phyloP scores from a whole-genome alignment of 1,284 basidiomycete species.

The Cryptococcus sp. region DNA sequence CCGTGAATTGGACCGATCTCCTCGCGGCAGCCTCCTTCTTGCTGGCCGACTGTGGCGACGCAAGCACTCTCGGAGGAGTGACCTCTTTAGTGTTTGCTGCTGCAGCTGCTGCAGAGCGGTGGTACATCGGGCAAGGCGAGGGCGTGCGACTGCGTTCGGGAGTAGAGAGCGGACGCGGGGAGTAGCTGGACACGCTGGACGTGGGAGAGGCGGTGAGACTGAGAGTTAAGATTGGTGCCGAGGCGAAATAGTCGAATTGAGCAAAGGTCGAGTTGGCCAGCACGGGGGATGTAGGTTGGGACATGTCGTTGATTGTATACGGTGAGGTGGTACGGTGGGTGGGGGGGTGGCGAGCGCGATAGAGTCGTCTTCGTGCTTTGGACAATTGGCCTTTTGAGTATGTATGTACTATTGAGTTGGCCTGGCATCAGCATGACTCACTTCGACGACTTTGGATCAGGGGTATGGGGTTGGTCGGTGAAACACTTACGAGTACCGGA shows the following conservation, averaged over 20 bases:
- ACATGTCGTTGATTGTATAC: constrained; percentile 4
- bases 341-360: too few relatives aligned
- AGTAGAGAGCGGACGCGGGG: constrained; percentile 7
- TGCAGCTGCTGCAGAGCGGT: neutral
- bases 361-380: too few relatives aligned
- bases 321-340: too few relatives aligned
- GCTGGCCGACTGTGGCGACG: constrained; percentile 6
- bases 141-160: constrained; percentile 9
- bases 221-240: constrained; percentile 15
- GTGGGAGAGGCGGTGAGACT: constrained; percentile 10
- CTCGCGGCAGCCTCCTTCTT: constrained; percentile 6
- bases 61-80: constrained; percentile 9
- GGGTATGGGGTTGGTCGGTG: too few relatives aligned
- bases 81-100: neutral
- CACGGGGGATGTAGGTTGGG: constrained; percentile 18
- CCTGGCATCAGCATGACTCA: too few relatives aligned
- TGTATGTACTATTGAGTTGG: too few relatives aligned
- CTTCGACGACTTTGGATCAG: too few relatives aligned
- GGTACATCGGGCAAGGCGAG: constrained; percentile 1
- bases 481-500: too few relatives aligned
- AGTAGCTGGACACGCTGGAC: constrained; percentile 2
- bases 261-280: constrained; percentile 23
- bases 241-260: constrained; percentile 18
- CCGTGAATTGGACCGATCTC: constrained; percentile 17
- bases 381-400: too few relatives aligned